Percentiles rank a stretch among this genome's conserved stretches.
Conservation (phyloP, 2,329 filamentous ascomycete genomes). For the Pseudocercospora crystallina region DNA sequence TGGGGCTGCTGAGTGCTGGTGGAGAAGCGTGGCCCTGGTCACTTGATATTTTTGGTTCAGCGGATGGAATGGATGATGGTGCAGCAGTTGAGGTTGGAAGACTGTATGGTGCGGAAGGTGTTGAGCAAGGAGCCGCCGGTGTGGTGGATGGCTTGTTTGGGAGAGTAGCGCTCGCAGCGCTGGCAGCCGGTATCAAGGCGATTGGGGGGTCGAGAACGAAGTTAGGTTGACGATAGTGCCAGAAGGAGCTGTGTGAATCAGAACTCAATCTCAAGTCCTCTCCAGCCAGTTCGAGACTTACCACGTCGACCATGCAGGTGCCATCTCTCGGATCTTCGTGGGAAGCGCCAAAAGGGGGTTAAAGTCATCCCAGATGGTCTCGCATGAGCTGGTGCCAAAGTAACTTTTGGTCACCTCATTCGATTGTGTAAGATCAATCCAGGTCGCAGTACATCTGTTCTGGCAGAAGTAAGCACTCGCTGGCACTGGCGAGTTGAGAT, state of each 20-base stretch:
- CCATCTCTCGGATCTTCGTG: constrained; percentile 13
- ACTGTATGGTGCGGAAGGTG: not conserved
- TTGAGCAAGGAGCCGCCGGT: not conserved
- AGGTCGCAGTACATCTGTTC: not conserved
- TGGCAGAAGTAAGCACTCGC: constrained; percentile 23
- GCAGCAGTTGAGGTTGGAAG: not conserved
- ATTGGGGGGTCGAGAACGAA: constrained; percentile 4
- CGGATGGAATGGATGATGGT: not conserved
- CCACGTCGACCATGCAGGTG: constrained; percentile 12
- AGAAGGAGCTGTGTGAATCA: constrained; percentile 13
- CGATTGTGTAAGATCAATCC: too few relatives aligned
- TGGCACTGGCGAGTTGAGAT: constrained; percentile 22
- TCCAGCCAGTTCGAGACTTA: too few relatives aligned
- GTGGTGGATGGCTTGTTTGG: not conserved
- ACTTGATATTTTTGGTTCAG: not conserved
- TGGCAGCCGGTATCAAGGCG: not conserved
- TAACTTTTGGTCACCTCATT: too few relatives aligned
- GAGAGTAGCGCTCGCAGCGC: not conserved
- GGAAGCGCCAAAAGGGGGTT: constrained; percentile 18
- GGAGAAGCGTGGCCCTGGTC: too few relatives aligned
- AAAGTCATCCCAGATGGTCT: constrained; percentile 21
- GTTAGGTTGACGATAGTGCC: constrained; percentile 14
- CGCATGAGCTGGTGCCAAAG: too few relatives aligned
- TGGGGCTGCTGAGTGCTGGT: too few relatives aligned
- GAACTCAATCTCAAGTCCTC: too few relatives aligned